Evolutionary conservation across 192 early-diverging fungal genomes (phyloP), one percentile per base, ranked within the genome.

Genomic region (Rhizoclosmatium globosum): DNA sequence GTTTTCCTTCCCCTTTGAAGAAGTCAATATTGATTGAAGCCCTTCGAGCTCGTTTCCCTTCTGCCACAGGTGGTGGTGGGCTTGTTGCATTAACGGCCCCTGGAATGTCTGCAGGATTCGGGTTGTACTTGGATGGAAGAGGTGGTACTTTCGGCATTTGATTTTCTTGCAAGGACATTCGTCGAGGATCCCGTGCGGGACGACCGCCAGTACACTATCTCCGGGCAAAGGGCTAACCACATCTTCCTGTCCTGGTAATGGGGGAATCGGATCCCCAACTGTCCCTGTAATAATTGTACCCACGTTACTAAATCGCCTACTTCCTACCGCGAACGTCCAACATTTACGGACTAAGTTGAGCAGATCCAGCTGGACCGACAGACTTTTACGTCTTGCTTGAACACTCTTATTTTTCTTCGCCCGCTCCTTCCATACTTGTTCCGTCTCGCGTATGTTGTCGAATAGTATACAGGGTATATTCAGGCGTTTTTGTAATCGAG

Each of bases 391-490:
- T 19, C 83, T 41, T 46, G 61, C 79, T n/a, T 83, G 58, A 15
- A 82, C 80, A 47, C 74, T 59, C 71, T 82, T 81, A 46, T 84
- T 82, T 2, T 17, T 79, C 61, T 41, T 74, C 64, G 13, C 67
- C 67, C 3, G 79, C 78, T 1, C 78, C 81, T 59, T 68, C 68
- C 13, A 86, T 79, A 58, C 79, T 83, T 23, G 53, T 69, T 7
- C 81, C 85, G 56, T 86, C 85, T 11, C 81, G 64, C 45, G 78
- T 79, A 67, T 87, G 88, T 60, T 57, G 56, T 4, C 88, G 79
- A 65, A 87, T 85, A 2, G 83, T 83, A 70, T 86, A 89, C 23
- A 87, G 76, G n/a, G 86, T 86, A 64, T 79, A 87, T 7, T 78
- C 81, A 62, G 85, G 75, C 47, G 84, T 86, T 64, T 82, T 79